A percentile compares a stretch with the other conserved stretches of the same genome.
Evolutionary conservation across 345 rosid genomes (phyloP).

Genomic region (Toxicodendron radicans): DNA sequence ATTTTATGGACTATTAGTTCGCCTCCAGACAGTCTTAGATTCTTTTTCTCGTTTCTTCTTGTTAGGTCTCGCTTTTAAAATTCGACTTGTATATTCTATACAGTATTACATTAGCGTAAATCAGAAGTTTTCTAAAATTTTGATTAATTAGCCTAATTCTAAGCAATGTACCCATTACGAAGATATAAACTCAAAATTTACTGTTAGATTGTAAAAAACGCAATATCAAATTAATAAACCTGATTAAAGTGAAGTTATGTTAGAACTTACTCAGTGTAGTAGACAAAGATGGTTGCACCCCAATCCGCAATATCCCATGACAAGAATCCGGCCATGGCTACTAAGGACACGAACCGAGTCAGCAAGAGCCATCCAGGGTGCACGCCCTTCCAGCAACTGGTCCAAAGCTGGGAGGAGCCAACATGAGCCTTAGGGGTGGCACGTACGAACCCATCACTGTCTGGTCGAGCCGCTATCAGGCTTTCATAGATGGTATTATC

Average conservation of each 20-base stretch:
- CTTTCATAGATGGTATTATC: slow-evolving; percentile 42
- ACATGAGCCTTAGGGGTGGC: slow-evolving; percentile 39
- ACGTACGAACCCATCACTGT: slow-evolving; percentile 26
- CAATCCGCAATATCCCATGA: slow-evolving; percentile 58
- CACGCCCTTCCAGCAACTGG: slow-evolving; percentile 74
- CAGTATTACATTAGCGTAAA: neutral
- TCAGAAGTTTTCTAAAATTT: neutral
- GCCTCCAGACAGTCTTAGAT: neutral
- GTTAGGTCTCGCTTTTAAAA: neutral
- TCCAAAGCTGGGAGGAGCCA: slow-evolving; percentile 61
- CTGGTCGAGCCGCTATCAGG: slow-evolving; percentile 41
- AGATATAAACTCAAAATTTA: neutral
- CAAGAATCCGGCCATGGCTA: slow-evolving; percentile 56
- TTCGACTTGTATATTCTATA: neutral
- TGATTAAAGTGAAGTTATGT: neutral
- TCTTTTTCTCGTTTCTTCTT: neutral
- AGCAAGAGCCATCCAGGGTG: slow-evolving; percentile 84
- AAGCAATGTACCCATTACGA: neutral
- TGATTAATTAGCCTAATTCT: neutral
- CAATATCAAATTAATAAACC: neutral
- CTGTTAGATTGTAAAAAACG: neutral
- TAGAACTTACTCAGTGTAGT: slow-evolving; percentile 76
- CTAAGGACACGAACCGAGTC: slow-evolving; percentile 64
- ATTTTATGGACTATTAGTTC: slow-evolving; percentile 9
- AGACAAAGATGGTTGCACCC: slow-evolving; percentile 54